These are phyloP conservation scores for Aspergillus diversus DNA, from an alignment of 495 filamentous ascomycete genomes.

Conservation along the genomic window DNA sequence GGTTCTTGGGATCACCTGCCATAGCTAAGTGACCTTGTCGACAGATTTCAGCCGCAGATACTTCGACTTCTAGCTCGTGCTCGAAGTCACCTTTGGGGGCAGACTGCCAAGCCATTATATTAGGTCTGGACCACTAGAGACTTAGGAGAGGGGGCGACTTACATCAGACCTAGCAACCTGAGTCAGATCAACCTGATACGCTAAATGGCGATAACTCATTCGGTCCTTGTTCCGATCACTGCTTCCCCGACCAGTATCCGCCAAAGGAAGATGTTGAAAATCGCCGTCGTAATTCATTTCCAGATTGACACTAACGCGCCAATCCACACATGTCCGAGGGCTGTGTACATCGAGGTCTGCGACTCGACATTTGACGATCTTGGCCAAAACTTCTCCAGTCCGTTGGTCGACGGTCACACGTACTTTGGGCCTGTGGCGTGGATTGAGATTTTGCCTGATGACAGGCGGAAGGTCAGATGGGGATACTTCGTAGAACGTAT, in stretches of 20 bases:
- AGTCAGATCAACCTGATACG: constrained; percentile 87
- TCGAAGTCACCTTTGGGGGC: constrained; percentile 62
- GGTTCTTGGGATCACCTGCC: constrained; percentile 57
- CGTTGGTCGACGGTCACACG: constrained; percentile 78
- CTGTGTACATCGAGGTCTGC: constrained; percentile 80
- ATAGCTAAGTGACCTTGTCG: constrained; percentile 68
- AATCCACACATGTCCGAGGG: constrained; percentile 74
- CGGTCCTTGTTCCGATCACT: constrained; percentile 82
- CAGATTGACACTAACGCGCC: constrained; percentile 85
- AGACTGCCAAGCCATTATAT: constrained; percentile 32
- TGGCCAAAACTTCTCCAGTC: constrained; percentile 70
- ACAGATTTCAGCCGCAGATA: constrained; percentile 66
- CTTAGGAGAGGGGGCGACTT: constrained; percentile 33
- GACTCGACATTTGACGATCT: constrained; percentile 88
- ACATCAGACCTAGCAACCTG: constrained; percentile 74
- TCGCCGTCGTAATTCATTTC: constrained; percentile 86
- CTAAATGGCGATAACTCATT: constrained; percentile 81
- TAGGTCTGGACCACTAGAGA: constrained; percentile 8
- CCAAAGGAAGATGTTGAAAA: constrained; percentile 52
- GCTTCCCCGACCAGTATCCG: constrained; percentile 40
- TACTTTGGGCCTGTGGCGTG: constrained; percentile 66
- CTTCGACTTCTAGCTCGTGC: constrained; percentile 88
- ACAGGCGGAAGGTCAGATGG: constrained; percentile 56
- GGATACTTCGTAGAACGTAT: constrained; percentile 80
- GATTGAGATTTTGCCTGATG: constrained; percentile 58